Evolutionary conservation across 129 eudicot species (phyloP), one percentile per base, ranked within the genome.

Genomic region (Flaveria ramosissima): DNA sequence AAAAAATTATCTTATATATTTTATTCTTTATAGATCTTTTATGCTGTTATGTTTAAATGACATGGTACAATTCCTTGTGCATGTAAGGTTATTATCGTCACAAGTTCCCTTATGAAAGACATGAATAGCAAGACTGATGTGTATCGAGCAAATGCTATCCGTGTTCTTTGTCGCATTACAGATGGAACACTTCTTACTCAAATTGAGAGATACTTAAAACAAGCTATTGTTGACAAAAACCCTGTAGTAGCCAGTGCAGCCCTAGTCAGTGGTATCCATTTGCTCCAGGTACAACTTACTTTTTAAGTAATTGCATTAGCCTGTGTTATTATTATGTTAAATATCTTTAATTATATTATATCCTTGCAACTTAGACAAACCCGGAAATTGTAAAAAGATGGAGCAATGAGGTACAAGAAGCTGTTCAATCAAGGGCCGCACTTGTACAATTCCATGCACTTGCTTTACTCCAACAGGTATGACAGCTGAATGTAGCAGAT

Each of bases 171-270:
- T 74, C 91, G 91, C 61, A 93, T 93, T 75, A 93, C 88, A 0
- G 97, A 93, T 84, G 97, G 93, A 46, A 90, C 96, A n/a, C 96
- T 90, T 74, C 85, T 90, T 21, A 90, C 98, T 19, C 98, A 93
- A 81, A 90, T 92, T 16, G 98, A 92, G 78, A 92, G 98, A 86
- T 93, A 90, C 84, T 82, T 93, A 62, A 93, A 93, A 77, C 97
- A 93, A 85, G 98, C 98, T 20, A 87, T 90, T 76, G 97, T 90
- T 43, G 98, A 93, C 86, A 93, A 93, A 85, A 93, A 90, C 70
- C 98, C 98, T 27, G 92, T 93, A 10, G 98, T 93, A 73, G 96
- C 97, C 16, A 93, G 98, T 88, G 98, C 98, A 26, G 98, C 98
- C 63, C 84, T 93, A 64, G 98, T 93, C 74, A 90, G 98, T 67